Conservation (phyloP, 352 stramenopile species). For the Achlya hypogyna region DNA sequence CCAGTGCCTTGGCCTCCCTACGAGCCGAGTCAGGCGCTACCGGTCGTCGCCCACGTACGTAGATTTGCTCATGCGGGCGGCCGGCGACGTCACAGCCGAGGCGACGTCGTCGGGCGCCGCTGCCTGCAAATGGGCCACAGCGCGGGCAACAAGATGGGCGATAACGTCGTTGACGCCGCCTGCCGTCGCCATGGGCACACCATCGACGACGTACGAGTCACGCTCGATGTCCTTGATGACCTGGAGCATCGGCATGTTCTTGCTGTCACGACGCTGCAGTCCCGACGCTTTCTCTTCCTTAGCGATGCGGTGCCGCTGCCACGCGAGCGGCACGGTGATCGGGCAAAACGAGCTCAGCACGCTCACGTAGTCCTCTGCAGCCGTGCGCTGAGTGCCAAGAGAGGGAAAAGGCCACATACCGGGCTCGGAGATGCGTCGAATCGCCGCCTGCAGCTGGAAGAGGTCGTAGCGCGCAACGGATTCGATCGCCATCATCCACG, state of each 20-base stretch:
- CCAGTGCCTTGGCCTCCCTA: conserved; percentile 46
- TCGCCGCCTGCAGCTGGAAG: conserved; percentile 33
- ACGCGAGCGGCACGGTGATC: conserved; percentile 43
- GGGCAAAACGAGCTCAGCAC: conserved; percentile 37
- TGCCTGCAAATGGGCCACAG: not conserved
- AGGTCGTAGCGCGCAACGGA: conserved; percentile 39
- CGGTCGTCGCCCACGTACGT: conserved; percentile 20
- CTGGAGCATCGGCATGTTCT: conserved; percentile 64
- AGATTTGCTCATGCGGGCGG: conserved; percentile 19
- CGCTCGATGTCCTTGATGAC: conserved; percentile 71
- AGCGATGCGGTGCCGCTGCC: conserved; percentile 52
- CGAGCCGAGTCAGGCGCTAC: conserved; percentile 27
- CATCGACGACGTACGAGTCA: conserved; percentile 52
- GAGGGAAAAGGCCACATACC: not conserved
- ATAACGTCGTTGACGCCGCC: conserved; percentile 18
- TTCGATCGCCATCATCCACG: conserved; percentile 33
- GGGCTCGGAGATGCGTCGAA: conserved; percentile 23
- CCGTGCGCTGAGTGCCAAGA: not conserved
- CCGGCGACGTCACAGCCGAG: conserved; percentile 11
- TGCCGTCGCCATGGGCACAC: conserved; percentile 31
- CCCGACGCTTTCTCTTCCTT: conserved; percentile 21
- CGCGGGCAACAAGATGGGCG: conserved; percentile 2
- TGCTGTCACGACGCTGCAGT: conserved; percentile 29
- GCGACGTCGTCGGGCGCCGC: not conserved
- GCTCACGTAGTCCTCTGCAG: conserved; percentile 35